Conservation (phyloP, 2,329 filamentous ascomycete species). For the Eutypella sp. region DNA sequence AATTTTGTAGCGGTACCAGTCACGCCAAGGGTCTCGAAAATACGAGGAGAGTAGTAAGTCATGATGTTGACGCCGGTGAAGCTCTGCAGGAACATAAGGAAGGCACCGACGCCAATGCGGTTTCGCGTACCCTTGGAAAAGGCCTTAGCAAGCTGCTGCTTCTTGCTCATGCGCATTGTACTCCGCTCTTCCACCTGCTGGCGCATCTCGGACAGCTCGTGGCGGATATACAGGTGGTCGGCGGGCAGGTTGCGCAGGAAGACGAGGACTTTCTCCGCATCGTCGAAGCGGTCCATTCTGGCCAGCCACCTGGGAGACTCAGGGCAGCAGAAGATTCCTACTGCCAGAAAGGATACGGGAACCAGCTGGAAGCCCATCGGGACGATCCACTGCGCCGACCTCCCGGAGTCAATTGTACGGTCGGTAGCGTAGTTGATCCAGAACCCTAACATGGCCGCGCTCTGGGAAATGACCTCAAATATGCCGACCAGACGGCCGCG, state of each 20-base stretch:
- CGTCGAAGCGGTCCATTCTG: constrained; percentile 31
- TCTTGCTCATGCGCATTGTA: constrained; percentile 23
- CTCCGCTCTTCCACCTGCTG: constrained; percentile 41
- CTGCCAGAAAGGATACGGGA: constrained; percentile 31
- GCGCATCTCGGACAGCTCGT: constrained; percentile 54
- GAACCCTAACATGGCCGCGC: constrained; percentile 46
- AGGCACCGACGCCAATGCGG: constrained; percentile 44
- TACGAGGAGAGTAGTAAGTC: constrained; percentile 46
- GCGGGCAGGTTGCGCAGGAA: constrained; percentile 45
- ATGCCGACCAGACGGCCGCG: constrained; percentile 48
- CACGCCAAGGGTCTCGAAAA: constrained; percentile 34
- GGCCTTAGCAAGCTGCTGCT: constrained; percentile 26
- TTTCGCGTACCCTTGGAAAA: constrained; percentile 34
- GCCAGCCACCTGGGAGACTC: constrained; percentile 10
- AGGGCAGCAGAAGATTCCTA: constrained; percentile 23
- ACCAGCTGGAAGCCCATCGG: constrained; percentile 38
- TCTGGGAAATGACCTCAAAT: constrained; percentile 46
- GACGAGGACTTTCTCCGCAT: constrained; percentile 32
- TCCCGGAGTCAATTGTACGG: constrained; percentile 8
- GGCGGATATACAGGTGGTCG: constrained; percentile 49
- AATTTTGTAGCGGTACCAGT: constrained; percentile 27
- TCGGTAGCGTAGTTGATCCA: constrained; percentile 22
- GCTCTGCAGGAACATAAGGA: constrained; percentile 45
- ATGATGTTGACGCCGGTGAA: constrained; percentile 57
- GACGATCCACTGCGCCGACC: constrained; percentile 36